Evolutionary conservation across 1,284 basidiomycete genomes (phyloP), one percentile per base, ranked within the genome.

Genomic region (Xerocomus amazonicus): DNA sequence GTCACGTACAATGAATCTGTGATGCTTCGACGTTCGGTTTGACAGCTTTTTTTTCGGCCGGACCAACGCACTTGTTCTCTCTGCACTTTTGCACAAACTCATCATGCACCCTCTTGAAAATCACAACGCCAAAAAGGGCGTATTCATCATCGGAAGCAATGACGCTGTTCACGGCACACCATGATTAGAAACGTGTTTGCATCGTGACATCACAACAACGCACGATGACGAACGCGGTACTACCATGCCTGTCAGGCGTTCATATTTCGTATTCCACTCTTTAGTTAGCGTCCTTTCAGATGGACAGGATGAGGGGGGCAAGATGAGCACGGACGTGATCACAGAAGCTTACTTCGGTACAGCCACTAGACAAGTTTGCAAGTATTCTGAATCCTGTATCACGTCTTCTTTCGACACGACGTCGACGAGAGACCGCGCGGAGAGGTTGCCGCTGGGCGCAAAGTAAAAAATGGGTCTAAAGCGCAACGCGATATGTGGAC

Each of bases 211-310:
- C 50, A 56, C 33, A 45, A 38, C 31, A 44, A 74, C 82, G 61
- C 69, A 93, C 92, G 73, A 79, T 42, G 94, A 88, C 37, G 93
- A 96, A 51, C 97, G 81, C n/a, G 97, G 97, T 1, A 99, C 97
- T 2, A 99, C 88, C 90, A 98, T 94, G 27, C 77, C 59, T 0
- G 90, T 79, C 47, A 99, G 70, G 41, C 89, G 80, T 74, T 99
- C 97, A 66, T 99, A 99, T 61, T 84, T 89, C 26, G 73, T 63
- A 56, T 83, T 85, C 95, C 96, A 99, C 19, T 94, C 90, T 68
- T 96, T 97, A 39, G 82, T 74, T 14, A 83, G 72, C 63, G 82
- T 87, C 72, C 94, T 97, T 70, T 48, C 3, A 38, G 17, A 51
- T 49, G 23, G 33, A 43, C 48, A 50, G 56, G 43, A 26, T 51